Evolutionary conservation across 1,284 basidiomycete species (phyloP).

Genomic region (Ceratobasidium sp.): DNA sequence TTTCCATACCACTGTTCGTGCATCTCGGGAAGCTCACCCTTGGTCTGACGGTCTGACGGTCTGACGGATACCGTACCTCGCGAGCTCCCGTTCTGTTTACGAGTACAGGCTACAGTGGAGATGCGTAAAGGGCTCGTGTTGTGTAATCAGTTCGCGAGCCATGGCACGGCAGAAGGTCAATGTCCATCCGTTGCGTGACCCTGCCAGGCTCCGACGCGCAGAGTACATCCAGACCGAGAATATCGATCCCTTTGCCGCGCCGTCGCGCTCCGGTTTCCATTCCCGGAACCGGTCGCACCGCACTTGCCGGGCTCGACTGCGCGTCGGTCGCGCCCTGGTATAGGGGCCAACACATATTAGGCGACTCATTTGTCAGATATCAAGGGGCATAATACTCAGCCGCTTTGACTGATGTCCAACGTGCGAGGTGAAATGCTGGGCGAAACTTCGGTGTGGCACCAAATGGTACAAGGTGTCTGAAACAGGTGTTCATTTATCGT

Average conservation of each 20-base stretch:
- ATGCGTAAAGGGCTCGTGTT: not conserved
- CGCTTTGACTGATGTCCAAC: too few relatives aligned
- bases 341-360: not conserved
- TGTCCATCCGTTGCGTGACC: not conserved
- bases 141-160: not conserved
- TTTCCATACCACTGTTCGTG: too few relatives aligned
- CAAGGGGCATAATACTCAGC: not conserved
- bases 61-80: too few relatives aligned
- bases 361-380: not conserved
- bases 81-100: too few relatives aligned
- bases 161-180: not conserved
- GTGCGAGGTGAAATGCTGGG: too few relatives aligned
- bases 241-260: not conserved
- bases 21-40: too few relatives aligned
- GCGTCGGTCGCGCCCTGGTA: constrained; percentile 10
- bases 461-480: too few relatives aligned
- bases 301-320: constrained; percentile 34
- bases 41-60: too few relatives aligned
- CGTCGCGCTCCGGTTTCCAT: not conserved
- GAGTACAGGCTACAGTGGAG: too few relatives aligned
- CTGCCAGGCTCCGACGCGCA: not conserved
- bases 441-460: too few relatives aligned
- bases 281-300: constrained; percentile 20
- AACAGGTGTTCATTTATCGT: not conserved
- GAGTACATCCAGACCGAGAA: not conserved